Evolutionary conservation across 176 grass and related monocot species (phyloP).

Genomic region (Calamus simplicifolius): DNA sequence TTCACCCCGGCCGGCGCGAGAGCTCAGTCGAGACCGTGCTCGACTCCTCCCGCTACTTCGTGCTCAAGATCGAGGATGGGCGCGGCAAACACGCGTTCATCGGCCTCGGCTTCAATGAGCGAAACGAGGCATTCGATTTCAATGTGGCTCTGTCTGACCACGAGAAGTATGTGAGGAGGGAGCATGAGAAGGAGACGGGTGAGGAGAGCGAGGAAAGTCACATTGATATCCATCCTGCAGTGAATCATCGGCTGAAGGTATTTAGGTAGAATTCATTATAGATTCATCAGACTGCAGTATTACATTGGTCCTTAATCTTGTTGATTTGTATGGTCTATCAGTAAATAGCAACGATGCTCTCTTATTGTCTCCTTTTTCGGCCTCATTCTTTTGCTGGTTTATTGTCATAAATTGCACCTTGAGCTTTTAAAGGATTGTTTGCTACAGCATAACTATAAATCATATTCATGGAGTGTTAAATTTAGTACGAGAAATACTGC

Average conservation of each 20-base stretch:
- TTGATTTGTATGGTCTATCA: too few species aligned
- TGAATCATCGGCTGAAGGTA: slow-evolving; percentile 94
- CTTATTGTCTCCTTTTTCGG: too few species aligned
- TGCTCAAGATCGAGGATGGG: slow-evolving; percentile 82
- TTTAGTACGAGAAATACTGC: too few species aligned
- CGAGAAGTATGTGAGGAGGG: slow-evolving; percentile 95
- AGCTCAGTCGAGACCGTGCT: slow-evolving; percentile 68
- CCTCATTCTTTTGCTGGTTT: too few species aligned
- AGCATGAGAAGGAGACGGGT: slow-evolving; percentile 74
- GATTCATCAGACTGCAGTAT: too few species aligned
- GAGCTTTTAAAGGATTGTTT: too few species aligned
- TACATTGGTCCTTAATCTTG: too few species aligned
- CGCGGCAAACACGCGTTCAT: slow-evolving; percentile 90
- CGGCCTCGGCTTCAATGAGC: slow-evolving; percentile 86
- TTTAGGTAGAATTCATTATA: too few species aligned
- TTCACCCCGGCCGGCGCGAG: slow-evolving; percentile 64
- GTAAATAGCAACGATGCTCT: too few species aligned
- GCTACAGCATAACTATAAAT: too few species aligned
- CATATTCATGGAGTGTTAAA: too few species aligned
- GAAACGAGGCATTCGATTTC: slow-evolving; percentile 98
- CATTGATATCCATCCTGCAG: slow-evolving; percentile 83
- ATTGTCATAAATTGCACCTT: too few species aligned
- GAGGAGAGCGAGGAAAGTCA: slow-evolving; percentile 51
- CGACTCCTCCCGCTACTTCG: slow-evolving; percentile 94
- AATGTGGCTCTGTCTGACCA: slow-evolving; percentile 94